These are phyloP conservation scores for Xylariaceae sp. DNA, from an alignment of 2,329 filamentous ascomycete genomes.

Conservation along the genomic window DNA sequence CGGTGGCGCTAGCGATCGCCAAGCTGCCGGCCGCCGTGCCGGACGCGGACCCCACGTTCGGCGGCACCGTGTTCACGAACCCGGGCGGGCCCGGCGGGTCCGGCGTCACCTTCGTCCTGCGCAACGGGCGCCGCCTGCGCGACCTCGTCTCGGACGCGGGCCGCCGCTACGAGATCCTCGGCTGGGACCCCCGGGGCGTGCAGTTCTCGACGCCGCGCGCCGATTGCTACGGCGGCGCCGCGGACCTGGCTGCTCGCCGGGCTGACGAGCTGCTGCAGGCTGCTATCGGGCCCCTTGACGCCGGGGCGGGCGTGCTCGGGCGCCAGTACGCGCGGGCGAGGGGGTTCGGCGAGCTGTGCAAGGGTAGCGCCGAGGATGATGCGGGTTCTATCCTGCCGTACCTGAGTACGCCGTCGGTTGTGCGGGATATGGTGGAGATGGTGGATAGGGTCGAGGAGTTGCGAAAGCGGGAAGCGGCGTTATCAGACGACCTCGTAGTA, in stretches of 20 bases:
- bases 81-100: slow-evolving; percentile 50
- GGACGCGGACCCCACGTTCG: slow-evolving; percentile 42
- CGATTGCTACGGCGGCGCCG: slow-evolving; percentile 43
- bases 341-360: slow-evolving; percentile 38
- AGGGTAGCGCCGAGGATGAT: slow-evolving; percentile 17
- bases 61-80: slow-evolving; percentile 48
- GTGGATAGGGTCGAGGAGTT: slow-evolving; percentile 45
- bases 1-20: slow-evolving; percentile 45
- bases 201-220: slow-evolving; percentile 41
- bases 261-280: slow-evolving; percentile 30
- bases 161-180: slow-evolving; percentile 45
- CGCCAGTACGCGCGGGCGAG: slow-evolving; percentile 33
- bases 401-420: slow-evolving; percentile 43
- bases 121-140: slow-evolving; percentile 36
- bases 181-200: slow-evolving; percentile 50
- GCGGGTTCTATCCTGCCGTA: slow-evolving; percentile 38
- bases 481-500: neutral
- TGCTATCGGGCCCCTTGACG: slow-evolving; percentile 36
- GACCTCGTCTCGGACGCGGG: slow-evolving; percentile 23
- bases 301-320: slow-evolving; percentile 24
- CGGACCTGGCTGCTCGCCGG: slow-evolving; percentile 36
- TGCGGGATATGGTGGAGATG: slow-evolving; percentile 48
- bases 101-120: slow-evolving; percentile 39
- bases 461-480: slow-evolving; percentile 3
- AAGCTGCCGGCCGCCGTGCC: slow-evolving; percentile 45